Evolutionary conservation across 495 filamentous ascomycete species (phyloP), one percentile per base, ranked within the genome.

Genomic region (Trichoderma gamsii): DNA sequence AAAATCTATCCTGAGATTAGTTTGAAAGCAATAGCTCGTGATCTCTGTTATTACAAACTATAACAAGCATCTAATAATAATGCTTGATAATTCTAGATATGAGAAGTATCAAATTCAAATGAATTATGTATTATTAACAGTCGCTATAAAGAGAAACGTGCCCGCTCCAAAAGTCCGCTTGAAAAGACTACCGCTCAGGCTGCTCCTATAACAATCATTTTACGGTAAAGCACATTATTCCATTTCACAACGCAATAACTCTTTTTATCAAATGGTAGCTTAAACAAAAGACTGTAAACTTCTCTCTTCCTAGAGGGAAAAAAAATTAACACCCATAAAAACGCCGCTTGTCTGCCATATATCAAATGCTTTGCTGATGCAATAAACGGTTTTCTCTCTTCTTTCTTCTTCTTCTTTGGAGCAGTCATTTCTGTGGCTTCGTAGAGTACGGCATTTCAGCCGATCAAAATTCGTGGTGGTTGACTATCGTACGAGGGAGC

Each of bases 381-480:
- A 52, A 21, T 21, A 9, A 11, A 13, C 25, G 8, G 13, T 61
- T 61, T 35, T 61, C 56, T 61, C 27, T 18, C 15, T 51, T 18
- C 21, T 52, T 25, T 23, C 15, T 16, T 49, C 44, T 18, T 46
- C n/a, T n/a, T 49, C n/a, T 49, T 18, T 18, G 12, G 15, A n/a
- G 15, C n/a, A n/a, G 44, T 49, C 0, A 61, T 18, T 52, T 61
- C 56, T 61, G 23, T 16, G 16, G 16, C n/a, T 21, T 61, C 56
- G 25, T 61, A 35, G 56, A 61, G 29, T 61, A 13, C 12, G 35
- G 29, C 56, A 11, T 27, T 61, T 32, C 23, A 61, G 35, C 23
- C 56, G 29, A 25, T 61, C 56, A 61, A 23, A 49, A 21, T 59
- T 59, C 51, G 51, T 59, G 18, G n/a, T 59, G 56, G 56, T 61